Evolutionary conservation across 352 stramenopile genomes (phyloP), one percentile per base, ranked within the genome.

Genomic region (Phytopythium helicoides): DNA sequence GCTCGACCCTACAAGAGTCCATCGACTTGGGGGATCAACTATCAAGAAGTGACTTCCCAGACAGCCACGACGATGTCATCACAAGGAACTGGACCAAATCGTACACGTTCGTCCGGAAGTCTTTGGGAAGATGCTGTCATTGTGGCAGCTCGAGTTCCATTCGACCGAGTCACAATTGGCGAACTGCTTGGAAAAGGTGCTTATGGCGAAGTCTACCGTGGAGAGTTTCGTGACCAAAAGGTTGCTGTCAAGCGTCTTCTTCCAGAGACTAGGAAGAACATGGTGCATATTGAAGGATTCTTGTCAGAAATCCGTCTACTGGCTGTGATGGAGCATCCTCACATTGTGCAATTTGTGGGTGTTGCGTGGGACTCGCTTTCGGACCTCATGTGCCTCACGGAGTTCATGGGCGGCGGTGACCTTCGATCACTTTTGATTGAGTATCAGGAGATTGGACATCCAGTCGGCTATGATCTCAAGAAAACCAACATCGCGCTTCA

Each of bases 401-500:
- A 84, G 49, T 81, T 78, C 53, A 80, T 86, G 75, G 50, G 61
- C 42, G 54, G 62, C 15, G 67, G 75, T 3, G 72, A 86, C 50
- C 38, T 86, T 7, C 68, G 72, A 10, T 58, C 60, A 6, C 42
- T 84, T 6, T 26, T 86, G 28, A 54, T 62, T 33, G 37, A 56
- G 18, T 75, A 66, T 26, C 49, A 63, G 16, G 36, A 33, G 1
- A 46, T 15, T 31, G 42, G 44, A 6, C 38, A 67, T n/a, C 62
- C 55, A 3, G 42, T 59, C 46, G 66, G 56, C 21, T 64, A 73
- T 46, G 50, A 68, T 15, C 34, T 44, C 16, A 53, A 26, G 34
- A 81, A 81, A 41, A 55, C 66, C 34, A 54, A 65, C 25, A 77
- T 78, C 34, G 61, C 71, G 1, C 58, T 71, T 28, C 45, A 67